These are phyloP conservation scores for Prunus padus DNA, from an alignment of 306 rosid genomes.

Conservation along the genomic window DNA sequence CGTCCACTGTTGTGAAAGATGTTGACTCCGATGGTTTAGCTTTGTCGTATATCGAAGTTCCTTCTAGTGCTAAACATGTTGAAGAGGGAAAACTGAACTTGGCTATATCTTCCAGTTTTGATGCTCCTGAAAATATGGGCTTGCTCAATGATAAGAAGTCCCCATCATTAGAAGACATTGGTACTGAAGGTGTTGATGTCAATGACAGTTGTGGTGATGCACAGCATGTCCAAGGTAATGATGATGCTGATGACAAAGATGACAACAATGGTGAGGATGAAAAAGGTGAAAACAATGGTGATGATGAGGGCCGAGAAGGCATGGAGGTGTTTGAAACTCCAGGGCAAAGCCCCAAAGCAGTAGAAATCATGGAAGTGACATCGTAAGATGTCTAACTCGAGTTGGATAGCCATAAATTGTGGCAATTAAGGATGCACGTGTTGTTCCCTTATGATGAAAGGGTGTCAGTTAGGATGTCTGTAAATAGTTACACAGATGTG, in stretches of 20 bases:
- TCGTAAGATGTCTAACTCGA: conserved; percentile 26
- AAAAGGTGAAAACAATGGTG: conserved; percentile 22
- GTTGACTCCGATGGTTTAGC: conserved; percentile 38
- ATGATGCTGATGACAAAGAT: conserved; percentile 30
- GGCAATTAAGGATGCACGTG: conserved; percentile 31
- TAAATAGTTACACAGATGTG: conserved; percentile 52
- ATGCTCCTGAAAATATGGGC: conserved; percentile 39
- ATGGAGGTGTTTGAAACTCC: conserved; percentile 38
- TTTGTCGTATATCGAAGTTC: conserved; percentile 41
- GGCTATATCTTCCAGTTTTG: conserved; percentile 27
- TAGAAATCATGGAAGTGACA: conserved; percentile 44
- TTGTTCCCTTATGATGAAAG: conserved; percentile 31
- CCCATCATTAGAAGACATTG: conserved; percentile 34
- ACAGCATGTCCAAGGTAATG: conserved; percentile 33
- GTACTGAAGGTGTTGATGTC: conserved; percentile 31
- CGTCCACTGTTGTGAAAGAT: conserved; percentile 42
- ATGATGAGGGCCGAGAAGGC: conserved; percentile 27
- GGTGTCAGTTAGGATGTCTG: conserved; percentile 33
- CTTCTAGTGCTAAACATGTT: conserved; percentile 27
- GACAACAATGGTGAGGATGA: conserved; percentile 17
- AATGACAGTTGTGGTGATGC: conserved; percentile 34
- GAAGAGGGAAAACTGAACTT: conserved; percentile 42
- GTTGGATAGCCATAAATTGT: conserved; percentile 24
- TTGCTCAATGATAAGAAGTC: conserved; percentile 33
- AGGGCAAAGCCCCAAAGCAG: conserved; percentile 33